Conservation (phyloP, 139 green algal species). For the Eudorina sp. region DNA sequence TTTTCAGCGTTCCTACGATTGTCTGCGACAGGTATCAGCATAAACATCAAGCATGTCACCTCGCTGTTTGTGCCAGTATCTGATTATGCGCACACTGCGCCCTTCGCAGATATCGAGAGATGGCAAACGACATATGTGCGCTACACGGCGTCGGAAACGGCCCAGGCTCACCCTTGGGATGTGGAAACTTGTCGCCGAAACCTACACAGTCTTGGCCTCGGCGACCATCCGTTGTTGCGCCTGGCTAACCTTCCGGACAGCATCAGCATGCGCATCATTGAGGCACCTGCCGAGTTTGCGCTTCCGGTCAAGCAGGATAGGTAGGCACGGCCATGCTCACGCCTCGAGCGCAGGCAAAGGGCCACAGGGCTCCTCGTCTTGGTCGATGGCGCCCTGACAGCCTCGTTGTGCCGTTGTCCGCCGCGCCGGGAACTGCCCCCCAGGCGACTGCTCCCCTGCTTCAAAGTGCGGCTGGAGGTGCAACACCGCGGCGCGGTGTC, state of each 20-base stretch:
- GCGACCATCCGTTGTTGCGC: conserved; percentile 54
- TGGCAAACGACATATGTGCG: conserved; percentile 70
- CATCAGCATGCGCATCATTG: conserved; percentile 66
- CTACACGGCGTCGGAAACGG: conserved; percentile 44
- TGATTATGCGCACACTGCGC: neutral
- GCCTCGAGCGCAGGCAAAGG: neutral
- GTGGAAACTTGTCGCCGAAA: conserved; percentile 46
- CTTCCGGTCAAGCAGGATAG: conserved; percentile 81
- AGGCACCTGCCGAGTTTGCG: conserved; percentile 74
- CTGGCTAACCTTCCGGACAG: conserved; percentile 47
- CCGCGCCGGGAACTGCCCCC: too few species aligned
- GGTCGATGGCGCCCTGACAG: too few species aligned
- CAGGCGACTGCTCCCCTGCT: conserved; percentile 71
- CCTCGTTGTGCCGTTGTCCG: too few species aligned
- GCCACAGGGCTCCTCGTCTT: too few species aligned
- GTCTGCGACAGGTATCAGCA: too few species aligned
- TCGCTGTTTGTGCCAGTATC: too few species aligned
- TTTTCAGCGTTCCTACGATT: too few species aligned
- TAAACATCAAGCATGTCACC: neutral
- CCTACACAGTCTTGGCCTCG: conserved; percentile 38
- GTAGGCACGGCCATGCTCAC: too few species aligned
- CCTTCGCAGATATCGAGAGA: conserved; percentile 60
- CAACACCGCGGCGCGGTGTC: conserved; percentile 54
- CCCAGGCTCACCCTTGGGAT: neutral
- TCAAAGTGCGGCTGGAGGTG: conserved; percentile 72